Conservation (phyloP, 192 early-diverging fungal genomes). For the Geranomyces variabilis region DNA sequence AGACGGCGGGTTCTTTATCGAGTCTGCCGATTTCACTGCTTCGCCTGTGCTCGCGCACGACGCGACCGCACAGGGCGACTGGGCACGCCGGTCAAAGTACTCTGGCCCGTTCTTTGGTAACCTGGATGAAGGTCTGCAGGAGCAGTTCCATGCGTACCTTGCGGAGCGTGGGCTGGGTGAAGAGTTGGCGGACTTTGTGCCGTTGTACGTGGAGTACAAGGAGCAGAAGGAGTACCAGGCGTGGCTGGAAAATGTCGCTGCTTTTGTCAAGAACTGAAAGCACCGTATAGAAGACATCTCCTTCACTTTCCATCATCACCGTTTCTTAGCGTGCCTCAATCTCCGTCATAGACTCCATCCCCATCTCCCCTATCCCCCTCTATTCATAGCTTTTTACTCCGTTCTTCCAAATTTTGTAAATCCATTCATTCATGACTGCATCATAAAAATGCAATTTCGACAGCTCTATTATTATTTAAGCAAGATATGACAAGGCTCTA, state of each 20-base stretch:
- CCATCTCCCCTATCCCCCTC: too few species aligned
- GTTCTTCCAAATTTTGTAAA: too few species aligned
- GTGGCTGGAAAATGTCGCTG: constrained; percentile 83
- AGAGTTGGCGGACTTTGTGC: constrained; percentile 82
- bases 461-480: too few species aligned
- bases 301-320: too few species aligned
- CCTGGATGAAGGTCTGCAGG: constrained; percentile 76
- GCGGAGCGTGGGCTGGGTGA: constrained; percentile 88
- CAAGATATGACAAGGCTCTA: too few species aligned
- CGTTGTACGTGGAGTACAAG: constrained; percentile 90
- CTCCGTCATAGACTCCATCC: too few species aligned
- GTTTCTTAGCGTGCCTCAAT: too few species aligned
- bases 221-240: constrained; percentile 91
- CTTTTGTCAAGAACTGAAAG: constrained; percentile 62
- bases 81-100: constrained; percentile 83
- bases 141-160: constrained; percentile 61
- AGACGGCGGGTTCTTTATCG: constrained; percentile 85
- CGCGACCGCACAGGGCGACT: constrained; percentile 80
- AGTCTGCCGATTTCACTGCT: constrained; percentile 73
- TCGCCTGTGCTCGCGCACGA: constrained; percentile 66
- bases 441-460: too few species aligned
- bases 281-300: too few species aligned
- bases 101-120: constrained; percentile 90
- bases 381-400: too few species aligned
- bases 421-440: too few species aligned